Conservation (phyloP, 768 basidiomycete genomes). For the Psilocybe azurescens region DNA sequence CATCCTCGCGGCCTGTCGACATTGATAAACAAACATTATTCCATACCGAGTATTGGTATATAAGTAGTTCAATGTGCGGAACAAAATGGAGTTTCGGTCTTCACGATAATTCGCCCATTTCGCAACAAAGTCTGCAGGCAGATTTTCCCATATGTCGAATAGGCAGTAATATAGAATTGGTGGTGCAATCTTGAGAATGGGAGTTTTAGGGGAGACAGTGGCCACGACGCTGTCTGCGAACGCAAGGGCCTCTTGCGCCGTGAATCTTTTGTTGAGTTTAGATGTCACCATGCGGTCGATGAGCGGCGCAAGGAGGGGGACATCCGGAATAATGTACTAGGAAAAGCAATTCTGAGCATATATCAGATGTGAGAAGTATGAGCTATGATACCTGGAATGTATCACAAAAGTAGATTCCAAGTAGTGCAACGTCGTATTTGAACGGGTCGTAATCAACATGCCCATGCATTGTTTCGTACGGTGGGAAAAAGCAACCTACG, state of each 20-base stretch:
- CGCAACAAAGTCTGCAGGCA: background rate
- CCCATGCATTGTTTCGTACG: constrained; percentile 19
- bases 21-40: background rate
- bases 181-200: background rate
- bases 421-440: constrained; percentile 24
- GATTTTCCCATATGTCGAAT: background rate
- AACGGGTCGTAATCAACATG: constrained; percentile 30
- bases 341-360: background rate
- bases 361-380: background rate
- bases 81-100: background rate
- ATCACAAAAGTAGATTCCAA: constrained; percentile 16
- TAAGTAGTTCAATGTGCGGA: background rate
- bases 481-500: background rate
- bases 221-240: background rate
- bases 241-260: background rate
- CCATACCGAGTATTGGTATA: background rate
- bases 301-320: constrained; percentile 2
- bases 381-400: background rate
- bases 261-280: background rate
- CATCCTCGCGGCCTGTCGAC: background rate
- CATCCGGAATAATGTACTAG: background rate
- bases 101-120: background rate
- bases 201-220: background rate
- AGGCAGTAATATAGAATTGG: background rate
- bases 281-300: background rate